phyloP scores from a whole-genome alignment of 352 stramenopile genomes.

The Phytophthora crassamura region DNA sequence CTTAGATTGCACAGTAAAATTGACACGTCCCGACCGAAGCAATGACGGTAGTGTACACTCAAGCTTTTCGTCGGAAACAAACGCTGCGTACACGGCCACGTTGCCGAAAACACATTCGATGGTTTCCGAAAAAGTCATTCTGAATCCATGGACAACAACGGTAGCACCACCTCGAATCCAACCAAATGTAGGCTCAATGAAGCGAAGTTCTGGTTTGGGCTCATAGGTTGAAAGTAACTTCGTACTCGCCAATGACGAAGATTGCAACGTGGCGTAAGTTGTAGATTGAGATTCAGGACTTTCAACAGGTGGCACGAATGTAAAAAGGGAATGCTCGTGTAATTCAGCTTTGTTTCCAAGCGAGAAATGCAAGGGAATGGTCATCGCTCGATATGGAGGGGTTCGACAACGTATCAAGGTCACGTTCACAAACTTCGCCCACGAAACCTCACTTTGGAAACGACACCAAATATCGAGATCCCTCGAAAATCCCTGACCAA shows the following conservation, averaged over 20 bases:
- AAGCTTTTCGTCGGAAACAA: conserved; percentile 31
- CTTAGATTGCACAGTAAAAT: conserved; percentile 28
- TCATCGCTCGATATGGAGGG: conserved; percentile 31
- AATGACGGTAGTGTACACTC: conserved; percentile 40
- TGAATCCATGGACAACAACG: conserved; percentile 38
- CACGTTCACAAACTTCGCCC: conserved; percentile 41
- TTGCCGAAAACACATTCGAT: conserved; percentile 50
- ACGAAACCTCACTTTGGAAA: conserved; percentile 19
- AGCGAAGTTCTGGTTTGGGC: conserved; percentile 21
- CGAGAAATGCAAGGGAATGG: conserved; percentile 36
- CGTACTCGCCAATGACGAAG: not conserved
- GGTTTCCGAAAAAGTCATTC: conserved; percentile 24
- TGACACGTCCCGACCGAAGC: not conserved
- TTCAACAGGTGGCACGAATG: conserved; percentile 21
- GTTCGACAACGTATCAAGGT: conserved; percentile 48
- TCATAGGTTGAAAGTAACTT: not conserved
- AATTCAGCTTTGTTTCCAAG: conserved; percentile 33
- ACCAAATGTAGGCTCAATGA: conserved; percentile 36
- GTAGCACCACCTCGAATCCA: conserved; percentile 45
- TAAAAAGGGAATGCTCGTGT: conserved; percentile 28
- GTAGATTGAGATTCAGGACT: conserved; percentile 1
- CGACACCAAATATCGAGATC: conserved; percentile 35
- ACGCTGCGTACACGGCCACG: conserved; percentile 28
- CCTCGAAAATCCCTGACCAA: conserved; percentile 45
- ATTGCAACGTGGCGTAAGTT: not conserved